Conservation (phyloP, 176 grass and related monocot genomes). For the Ananas comosus region DNA sequence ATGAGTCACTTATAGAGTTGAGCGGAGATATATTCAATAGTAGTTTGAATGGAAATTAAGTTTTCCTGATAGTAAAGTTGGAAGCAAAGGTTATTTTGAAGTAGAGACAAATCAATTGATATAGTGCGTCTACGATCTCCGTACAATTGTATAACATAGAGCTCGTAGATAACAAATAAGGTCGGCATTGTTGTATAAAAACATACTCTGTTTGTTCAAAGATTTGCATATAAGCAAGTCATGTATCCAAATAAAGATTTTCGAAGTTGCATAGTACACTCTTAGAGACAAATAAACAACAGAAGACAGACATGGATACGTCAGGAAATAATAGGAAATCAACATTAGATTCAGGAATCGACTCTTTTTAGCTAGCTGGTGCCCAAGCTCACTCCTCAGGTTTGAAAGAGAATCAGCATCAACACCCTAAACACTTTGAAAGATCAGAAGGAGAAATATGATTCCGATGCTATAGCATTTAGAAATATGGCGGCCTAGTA, state of each 20-base stretch:
- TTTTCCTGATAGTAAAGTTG: not conserved
- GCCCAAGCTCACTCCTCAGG: conserved; percentile 77
- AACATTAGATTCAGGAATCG: conserved; percentile 44
- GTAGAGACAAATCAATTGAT: too few relatives aligned
- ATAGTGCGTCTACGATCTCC: not conserved
- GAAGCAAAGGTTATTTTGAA: not conserved
- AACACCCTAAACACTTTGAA: conserved; percentile 48
- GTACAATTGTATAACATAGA: not conserved
- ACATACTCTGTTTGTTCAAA: too few relatives aligned
- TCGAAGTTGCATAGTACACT: too few relatives aligned
- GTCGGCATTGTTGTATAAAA: too few relatives aligned
- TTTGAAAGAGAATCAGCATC: conserved; percentile 57
- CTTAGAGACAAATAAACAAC: too few relatives aligned
- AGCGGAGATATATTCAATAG: not conserved
- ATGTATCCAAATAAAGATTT: too few relatives aligned
- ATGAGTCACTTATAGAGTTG: not conserved
- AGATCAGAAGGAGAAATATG: not conserved
- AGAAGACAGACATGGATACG: not conserved
- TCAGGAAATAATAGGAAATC: not conserved
- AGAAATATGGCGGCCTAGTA: not conserved
- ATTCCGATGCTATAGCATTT: not conserved
- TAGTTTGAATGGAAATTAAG: not conserved
- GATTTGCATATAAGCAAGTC: too few relatives aligned
- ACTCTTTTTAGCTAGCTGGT: conserved; percentile 72
- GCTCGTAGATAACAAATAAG: not conserved